Conservation (phyloP, 305 asterid genomes). For the Solanum aculeatissimum region DNA sequence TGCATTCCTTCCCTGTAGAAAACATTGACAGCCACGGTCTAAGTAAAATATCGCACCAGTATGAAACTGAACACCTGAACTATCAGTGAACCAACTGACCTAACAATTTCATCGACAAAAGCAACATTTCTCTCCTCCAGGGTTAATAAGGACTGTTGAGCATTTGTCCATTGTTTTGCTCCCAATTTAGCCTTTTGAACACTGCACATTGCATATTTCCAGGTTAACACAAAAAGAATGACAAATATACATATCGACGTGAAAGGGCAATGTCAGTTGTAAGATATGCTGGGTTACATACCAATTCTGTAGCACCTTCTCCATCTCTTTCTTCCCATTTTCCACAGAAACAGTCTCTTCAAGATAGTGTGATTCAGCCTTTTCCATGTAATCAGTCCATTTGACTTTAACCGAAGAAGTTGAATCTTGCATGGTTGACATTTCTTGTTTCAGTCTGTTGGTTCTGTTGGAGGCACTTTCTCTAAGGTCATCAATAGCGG, state of each 20-base stretch:
- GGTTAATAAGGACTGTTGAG: slow-evolving; percentile 66
- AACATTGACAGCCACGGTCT: not conserved
- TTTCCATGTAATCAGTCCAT: slow-evolving; percentile 56
- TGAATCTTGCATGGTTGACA: slow-evolving; percentile 76
- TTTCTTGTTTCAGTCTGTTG: slow-evolving; percentile 68
- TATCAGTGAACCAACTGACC: slow-evolving; percentile 29
- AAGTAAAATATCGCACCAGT: not conserved
- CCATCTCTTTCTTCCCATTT: slow-evolving; percentile 61
- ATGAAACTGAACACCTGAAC: not conserved
- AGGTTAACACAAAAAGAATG: not conserved
- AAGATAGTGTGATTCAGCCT: slow-evolving; percentile 61
- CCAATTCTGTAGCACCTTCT: slow-evolving; percentile 67
- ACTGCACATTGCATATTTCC: slow-evolving; percentile 25
- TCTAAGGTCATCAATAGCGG: slow-evolving; percentile 65
- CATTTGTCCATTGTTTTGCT: slow-evolving; percentile 72
- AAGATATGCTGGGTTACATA: slow-evolving; percentile 10
- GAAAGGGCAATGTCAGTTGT: not conserved
- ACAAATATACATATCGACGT: not conserved
- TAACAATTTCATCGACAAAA: slow-evolving; percentile 55
- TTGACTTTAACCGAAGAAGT: slow-evolving; percentile 56
- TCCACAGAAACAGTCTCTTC: slow-evolving; percentile 71
- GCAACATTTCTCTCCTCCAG: slow-evolving; percentile 72
- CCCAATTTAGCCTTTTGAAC: slow-evolving; percentile 80
- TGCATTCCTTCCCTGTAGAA: slow-evolving; percentile 66
- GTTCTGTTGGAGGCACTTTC: slow-evolving; percentile 78